phyloP scores from a whole-genome alignment of 2,329 filamentous ascomycete species.

The Fusarium floridanum region DNA sequence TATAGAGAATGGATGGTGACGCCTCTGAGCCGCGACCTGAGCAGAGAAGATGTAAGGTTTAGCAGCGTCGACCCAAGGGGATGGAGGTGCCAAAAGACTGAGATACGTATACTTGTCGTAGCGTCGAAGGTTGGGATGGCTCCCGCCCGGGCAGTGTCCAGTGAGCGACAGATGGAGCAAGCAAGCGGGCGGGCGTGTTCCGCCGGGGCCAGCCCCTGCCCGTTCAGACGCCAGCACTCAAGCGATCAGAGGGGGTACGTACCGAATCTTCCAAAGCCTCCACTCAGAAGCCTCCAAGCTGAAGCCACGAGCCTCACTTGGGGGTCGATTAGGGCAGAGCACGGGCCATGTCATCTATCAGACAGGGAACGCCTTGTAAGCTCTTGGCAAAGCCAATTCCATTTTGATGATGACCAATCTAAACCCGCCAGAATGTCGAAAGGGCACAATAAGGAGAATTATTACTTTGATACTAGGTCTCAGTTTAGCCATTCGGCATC shows the following conservation, averaged over 20 bases:
- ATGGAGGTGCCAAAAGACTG: slow-evolving; percentile 13
- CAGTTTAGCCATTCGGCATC: slow-evolving; percentile 9
- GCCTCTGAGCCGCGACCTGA: slow-evolving; percentile 11
- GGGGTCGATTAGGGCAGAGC: slow-evolving; percentile 39
- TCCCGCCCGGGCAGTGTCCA: slow-evolving; percentile 2
- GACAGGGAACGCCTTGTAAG: slow-evolving; percentile 33
- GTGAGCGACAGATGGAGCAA: slow-evolving; percentile 13
- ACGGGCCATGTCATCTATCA: slow-evolving; percentile 36
- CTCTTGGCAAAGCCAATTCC: slow-evolving; percentile 15
- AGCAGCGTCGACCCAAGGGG: slow-evolving; percentile 1
- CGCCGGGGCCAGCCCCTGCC: slow-evolving; percentile 27
- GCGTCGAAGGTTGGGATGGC: slow-evolving; percentile 26
- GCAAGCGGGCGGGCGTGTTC: slow-evolving; percentile 8
- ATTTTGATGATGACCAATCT: slow-evolving; percentile 40
- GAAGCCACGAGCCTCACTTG: slow-evolving; percentile 40
- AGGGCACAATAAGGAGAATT: slow-evolving; percentile 24
- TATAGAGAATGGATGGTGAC: slow-evolving; percentile 12
- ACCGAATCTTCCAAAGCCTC: slow-evolving; percentile 19
- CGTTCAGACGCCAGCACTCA: slow-evolving; percentile 28
- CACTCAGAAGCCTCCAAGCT: slow-evolving; percentile 32
- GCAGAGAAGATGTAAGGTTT: slow-evolving; percentile 26
- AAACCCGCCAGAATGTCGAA: slow-evolving; percentile 21
- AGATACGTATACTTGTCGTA: slow-evolving; percentile 17
- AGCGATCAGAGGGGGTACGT: slow-evolving; percentile 37
- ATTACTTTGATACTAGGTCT: background rate